Percentiles rank a stretch among this genome's conserved stretches.
Evolutionary conservation across 352 stramenopile genomes (phyloP).

Genomic region (Pythium rhizo-oryzae): DNA sequence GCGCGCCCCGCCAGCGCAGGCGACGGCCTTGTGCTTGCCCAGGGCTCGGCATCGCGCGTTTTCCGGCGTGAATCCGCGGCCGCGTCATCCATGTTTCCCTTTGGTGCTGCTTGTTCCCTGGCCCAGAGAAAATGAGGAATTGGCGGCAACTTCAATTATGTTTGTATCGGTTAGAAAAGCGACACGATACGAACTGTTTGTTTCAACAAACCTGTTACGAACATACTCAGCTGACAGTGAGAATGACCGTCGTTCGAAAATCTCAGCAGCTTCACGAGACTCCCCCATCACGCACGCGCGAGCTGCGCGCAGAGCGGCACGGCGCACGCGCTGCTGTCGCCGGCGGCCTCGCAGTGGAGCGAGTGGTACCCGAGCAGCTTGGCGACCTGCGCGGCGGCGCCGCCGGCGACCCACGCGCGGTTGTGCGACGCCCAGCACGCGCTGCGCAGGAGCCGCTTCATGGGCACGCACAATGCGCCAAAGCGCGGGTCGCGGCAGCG

Average conservation of each 20-base stretch:
- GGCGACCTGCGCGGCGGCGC: constrained; percentile 39
- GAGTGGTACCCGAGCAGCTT: constrained; percentile 56
- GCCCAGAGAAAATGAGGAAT: background rate
- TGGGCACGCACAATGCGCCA: constrained; percentile 47
- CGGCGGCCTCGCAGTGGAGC: constrained; percentile 33
- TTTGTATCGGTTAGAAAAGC: background rate
- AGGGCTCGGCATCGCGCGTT: too few relatives aligned
- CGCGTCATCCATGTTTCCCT: background rate
- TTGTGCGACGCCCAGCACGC: constrained; percentile 68
- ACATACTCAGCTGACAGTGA: too few relatives aligned
- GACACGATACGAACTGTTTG: background rate
- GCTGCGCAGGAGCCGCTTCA: constrained; percentile 64
- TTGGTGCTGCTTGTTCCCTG: background rate
- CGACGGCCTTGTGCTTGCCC: too few relatives aligned
- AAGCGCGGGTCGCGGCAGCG: constrained; percentile 43
- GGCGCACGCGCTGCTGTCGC: background rate
- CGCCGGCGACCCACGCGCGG: constrained; percentile 41
- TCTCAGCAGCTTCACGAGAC: too few relatives aligned
- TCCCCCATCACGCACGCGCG: background rate
- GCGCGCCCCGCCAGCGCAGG: too few relatives aligned
- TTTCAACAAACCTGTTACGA: background rate
- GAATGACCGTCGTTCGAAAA: background rate
- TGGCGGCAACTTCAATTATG: background rate
- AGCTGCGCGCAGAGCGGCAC: constrained; percentile 25
- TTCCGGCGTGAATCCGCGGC: background rate